These are phyloP conservation scores for Colletotrichum abscissum DNA, from an alignment of 2,329 filamentous ascomycete species.

Conservation along the genomic window DNA sequence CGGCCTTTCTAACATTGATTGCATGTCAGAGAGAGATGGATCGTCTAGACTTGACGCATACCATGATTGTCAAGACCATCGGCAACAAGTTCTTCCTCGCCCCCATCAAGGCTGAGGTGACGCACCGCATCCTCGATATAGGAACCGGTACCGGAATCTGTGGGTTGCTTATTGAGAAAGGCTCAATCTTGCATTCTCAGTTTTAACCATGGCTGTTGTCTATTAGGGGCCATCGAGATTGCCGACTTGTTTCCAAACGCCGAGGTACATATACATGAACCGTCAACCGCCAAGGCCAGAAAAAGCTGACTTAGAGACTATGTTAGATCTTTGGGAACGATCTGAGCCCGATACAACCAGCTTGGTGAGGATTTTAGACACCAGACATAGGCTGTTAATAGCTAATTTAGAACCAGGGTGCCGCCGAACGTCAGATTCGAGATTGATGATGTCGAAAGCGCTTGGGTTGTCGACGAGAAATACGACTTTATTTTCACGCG, in stretches of 20 bases:
- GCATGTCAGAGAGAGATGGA: slow-evolving; percentile 44
- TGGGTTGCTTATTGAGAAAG: neutral
- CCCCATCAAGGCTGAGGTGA: neutral
- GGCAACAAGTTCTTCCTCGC: slow-evolving; percentile 30
- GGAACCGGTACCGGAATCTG: slow-evolving; percentile 40
- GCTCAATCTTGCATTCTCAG: too few species aligned
- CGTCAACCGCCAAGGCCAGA: neutral
- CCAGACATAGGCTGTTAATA: too few species aligned
- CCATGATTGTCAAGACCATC: slow-evolving; percentile 44
- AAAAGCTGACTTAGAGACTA: neutral
- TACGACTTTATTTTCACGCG: slow-evolving; percentile 52
- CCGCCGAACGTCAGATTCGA: slow-evolving; percentile 46
- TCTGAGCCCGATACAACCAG: slow-evolving; percentile 45
- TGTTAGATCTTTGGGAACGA: slow-evolving; percentile 40
- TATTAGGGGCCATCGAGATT: slow-evolving; percentile 53
- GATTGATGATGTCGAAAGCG: slow-evolving; percentile 48
- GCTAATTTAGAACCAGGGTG: slow-evolving; percentile 27
- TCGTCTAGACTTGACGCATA: slow-evolving; percentile 51
- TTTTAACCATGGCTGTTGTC: too few species aligned
- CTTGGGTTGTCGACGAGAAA: slow-evolving; percentile 38
- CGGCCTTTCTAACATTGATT: too few species aligned
- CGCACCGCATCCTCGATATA: slow-evolving; percentile 36
- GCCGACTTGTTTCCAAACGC: slow-evolving; percentile 17
- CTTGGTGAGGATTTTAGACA: slow-evolving; percentile 10
- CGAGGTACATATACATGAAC: slow-evolving; percentile 21